These are phyloP conservation scores for Arthrobotrys entomopaga DNA, from an alignment of 2,329 filamentous ascomycete species.

Conservation along the genomic window DNA sequence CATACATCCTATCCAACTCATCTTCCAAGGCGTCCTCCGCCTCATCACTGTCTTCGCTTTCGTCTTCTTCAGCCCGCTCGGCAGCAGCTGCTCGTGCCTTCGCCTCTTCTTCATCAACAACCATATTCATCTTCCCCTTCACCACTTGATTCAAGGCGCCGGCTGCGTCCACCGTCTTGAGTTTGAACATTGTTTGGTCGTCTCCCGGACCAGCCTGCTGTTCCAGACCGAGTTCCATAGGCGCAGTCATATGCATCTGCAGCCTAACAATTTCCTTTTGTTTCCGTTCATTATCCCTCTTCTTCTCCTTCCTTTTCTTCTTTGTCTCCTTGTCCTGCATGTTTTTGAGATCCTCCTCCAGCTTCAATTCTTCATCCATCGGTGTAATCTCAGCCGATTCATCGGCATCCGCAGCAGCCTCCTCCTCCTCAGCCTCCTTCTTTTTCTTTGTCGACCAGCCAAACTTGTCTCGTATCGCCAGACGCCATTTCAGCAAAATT, in stretches of 20 bases:
- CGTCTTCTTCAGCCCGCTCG: conserved; percentile 69
- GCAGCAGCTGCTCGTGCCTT: conserved; percentile 69
- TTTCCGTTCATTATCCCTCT: conserved; percentile 91
- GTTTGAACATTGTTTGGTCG: conserved; percentile 83
- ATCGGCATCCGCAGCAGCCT: conserved; percentile 65
- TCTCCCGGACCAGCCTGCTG: conserved; percentile 77
- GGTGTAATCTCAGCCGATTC: conserved; percentile 84
- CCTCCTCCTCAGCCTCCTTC: conserved; percentile 62
- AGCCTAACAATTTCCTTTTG: conserved; percentile 94
- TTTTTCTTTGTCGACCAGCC: conserved; percentile 82
- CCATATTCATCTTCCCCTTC: conserved; percentile 80
- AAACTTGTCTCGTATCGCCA: conserved; percentile 89
- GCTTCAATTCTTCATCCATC: conserved; percentile 93
- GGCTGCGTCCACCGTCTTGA: conserved; percentile 82
- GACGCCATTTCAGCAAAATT: conserved; percentile 84
- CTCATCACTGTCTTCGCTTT: conserved; percentile 73
- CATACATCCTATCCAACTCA: conserved; percentile 88
- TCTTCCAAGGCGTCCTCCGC: conserved; percentile 79
- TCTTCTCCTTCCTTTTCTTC: conserved; percentile 82
- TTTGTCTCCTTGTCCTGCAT: conserved; percentile 81
- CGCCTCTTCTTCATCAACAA: conserved; percentile 69
- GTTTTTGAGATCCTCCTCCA: conserved; percentile 85
- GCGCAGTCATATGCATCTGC: conserved; percentile 96
- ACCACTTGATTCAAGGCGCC: conserved; percentile 75
- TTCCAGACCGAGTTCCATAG: conserved; percentile 94